Base-by-base conservation (phyloP, 257 asterid species). In the Schizonepeta tenuifolia region DNA sequence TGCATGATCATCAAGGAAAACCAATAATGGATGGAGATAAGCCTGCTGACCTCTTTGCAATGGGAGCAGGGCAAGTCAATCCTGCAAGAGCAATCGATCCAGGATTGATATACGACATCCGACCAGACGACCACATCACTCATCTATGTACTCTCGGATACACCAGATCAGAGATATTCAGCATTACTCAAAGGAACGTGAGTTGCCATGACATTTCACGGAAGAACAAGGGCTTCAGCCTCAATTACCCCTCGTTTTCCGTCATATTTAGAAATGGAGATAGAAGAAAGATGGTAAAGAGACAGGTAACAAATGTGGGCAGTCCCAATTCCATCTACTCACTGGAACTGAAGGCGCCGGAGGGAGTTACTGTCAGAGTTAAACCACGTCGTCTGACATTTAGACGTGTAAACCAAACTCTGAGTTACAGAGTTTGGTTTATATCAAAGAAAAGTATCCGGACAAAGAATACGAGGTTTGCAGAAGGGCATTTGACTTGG, bases 11-110 rank as follows among this genome's bases (percentile, higher is more conserved):
- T 67, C 35, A 47, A 46, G 94, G 98, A 22, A 86, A 84, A 26
- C 94, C 92, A 2, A 88, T 94, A 55, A 82, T 84, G 87, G 97
- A 93, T 70, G 97, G 96, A 57, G 79, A 78, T 57, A 79, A 77
- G 68, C 90, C 90, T 11, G 98, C 97, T 13, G 79, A 72, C 40
- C 78, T 87, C 35, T 91, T 91, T 50, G 96, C 98, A 12, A 82
- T 76, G 7, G 97, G 97, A 73, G 88, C 96, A 9, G 97, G 98
- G 62, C 98, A 91, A 24, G 97, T 91, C 31, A 91, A 91, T 53
- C 94, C 96, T 0, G 83, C 65, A 54, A 75, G 83, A 80, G 98
- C 98, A 43, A 73, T 89, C 9, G 62, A 83, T 78, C 98, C 98
- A 14, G 97, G 97, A 71, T 50, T 93, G 80, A 49, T 93, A 38